Evolutionary conservation across 371 early-diverging fungal species (phyloP).

Genomic region (Apophysomyces trapeziformis): DNA sequence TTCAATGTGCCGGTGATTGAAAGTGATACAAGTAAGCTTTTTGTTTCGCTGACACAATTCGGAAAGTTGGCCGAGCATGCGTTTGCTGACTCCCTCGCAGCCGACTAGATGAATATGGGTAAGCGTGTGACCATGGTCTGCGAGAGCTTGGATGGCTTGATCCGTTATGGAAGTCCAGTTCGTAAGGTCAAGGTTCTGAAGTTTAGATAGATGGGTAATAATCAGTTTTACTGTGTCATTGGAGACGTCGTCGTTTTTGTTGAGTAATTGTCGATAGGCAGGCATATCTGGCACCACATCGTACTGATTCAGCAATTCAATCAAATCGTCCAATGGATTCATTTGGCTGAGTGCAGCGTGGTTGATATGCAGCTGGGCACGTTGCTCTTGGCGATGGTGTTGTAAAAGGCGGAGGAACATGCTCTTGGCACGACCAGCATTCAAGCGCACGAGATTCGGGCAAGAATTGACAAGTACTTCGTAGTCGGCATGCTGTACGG

Average conservation of each 20-base stretch:
- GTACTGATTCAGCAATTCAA: conserved; percentile 23
- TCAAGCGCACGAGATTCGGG: conserved; percentile 29
- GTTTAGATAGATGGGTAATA: conserved; percentile 18
- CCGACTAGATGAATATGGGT: conserved; percentile 28
- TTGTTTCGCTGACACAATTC: conserved; percentile 25
- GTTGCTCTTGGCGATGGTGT: conserved; percentile 15
- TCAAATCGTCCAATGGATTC: conserved; percentile 25
- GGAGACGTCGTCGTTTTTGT: conserved; percentile 22
- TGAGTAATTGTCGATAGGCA: background rate
- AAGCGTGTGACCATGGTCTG: conserved; percentile 24
- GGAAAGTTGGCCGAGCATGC: conserved; percentile 26
- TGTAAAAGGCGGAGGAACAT: conserved; percentile 17
- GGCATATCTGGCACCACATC: conserved; percentile 24
- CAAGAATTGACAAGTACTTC: conserved; percentile 21
- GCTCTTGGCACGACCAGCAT: conserved; percentile 25
- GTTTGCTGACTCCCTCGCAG: conserved; percentile 27
- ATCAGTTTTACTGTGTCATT: conserved; percentile 24
- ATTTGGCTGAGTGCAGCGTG: conserved; percentile 2
- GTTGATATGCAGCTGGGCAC: conserved; percentile 9
- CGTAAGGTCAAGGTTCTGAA: conserved; percentile 29
- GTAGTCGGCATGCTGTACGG: conserved; percentile 26
- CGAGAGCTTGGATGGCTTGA: conserved; percentile 17
- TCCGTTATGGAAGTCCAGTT: conserved; percentile 34
- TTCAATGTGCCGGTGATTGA: conserved; percentile 16
- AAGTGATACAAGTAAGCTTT: conserved; percentile 27